Evolutionary conservation across 768 basidiomycete species (phyloP), one percentile per base, ranked within the genome.

Genomic region (Strobilomyces echinocephalus): DNA sequence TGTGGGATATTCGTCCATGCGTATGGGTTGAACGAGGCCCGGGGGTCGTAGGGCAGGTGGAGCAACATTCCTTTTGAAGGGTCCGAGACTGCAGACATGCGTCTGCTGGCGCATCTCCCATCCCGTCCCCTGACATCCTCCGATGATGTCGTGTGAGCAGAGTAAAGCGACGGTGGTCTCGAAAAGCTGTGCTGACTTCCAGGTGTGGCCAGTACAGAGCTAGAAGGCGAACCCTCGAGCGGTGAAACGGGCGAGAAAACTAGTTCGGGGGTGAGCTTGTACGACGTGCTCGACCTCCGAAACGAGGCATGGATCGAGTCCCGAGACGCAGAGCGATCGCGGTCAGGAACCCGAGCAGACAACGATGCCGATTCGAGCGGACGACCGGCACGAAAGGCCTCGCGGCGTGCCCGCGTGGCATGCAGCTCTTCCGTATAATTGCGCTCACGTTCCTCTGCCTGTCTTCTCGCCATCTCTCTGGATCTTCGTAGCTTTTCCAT

Each of bases 331-430:
- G 69, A 66, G 60, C 69, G 74, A 73, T 77, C 55, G 33, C 68
- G 62, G 53, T 66, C 66, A 39, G 57, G 30, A 35, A 54, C 40
- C 46, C 63, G 56, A 46, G 64, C 52, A 36, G 57, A 59, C 36
- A 60, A 52, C 46, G 66, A 55, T 11, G 46, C 46, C 39, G 65
- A 52, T 53, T 67, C 62, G 15, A 64, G 52, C 34, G 61, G 43
- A 48, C 69, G 63, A 33, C 83, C 83, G 33, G 72, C 74, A 62
- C 83, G 78, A 50, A 74, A 69, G 4, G 75, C 70, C 62, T 89
- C 87, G 56, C 84, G 79, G 60, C 88, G 73, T 39, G 73, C 55
- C 58, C 88, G 76, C 4, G 86, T 72, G 30, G 84, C 84, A 35
- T 73, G 73, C 16, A 90, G 74, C 65, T 84, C 80, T 46, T 85